Base-by-base conservation (phyloP, 495 filamentous ascomycete species). In the Glarea lozoyensis region DNA sequence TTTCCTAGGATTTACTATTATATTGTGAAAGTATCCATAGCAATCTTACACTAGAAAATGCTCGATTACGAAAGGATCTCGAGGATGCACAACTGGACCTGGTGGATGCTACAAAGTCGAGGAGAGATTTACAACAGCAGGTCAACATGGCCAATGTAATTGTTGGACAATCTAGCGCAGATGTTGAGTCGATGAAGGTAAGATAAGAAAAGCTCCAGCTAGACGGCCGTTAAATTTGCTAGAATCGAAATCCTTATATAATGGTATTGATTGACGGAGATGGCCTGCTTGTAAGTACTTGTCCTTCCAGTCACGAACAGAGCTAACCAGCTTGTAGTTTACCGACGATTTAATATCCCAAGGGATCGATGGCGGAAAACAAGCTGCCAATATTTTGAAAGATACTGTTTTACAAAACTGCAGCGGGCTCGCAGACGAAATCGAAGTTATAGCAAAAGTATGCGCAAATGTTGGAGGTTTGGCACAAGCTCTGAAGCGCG, bases 191-290 rank as follows among this genome's bases (percentile, higher is more conserved):
- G 30, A 23, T 33, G 32, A 34, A 31, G 24, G 29, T 37, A 41
- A 20, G 21, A 17, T 22, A 19, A 36, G 27, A 3, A 16, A 35
- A n/a, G 16, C 20, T 10, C 12, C 17, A 10, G 13, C 15, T 18
- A 37, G 22, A 5, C 22, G 4, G 7, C 5, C 22, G 49, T 45
- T 40, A 48, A 30, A 18, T 35, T 31, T 36, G 19, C 17, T 56
- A 88, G 84, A 80, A 80, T 35, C 75, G 73, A 37, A 82, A 88
- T 66, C 77, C 81, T 7, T 90, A 87, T 54, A 68, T 88, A 50
- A 57, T 85, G 20, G 71, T 86, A 13, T 64, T 93, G 45, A 72
- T 93, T 40, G 86, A 93, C 55, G 85, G 83, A 20, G 81, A 88
- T 54, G 79, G 79, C 20, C 73, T 87, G 53, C 74, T 90, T 50